Percentiles rank a stretch among this genome's conserved stretches.
phyloP scores from a whole-genome alignment of 2,329 filamentous ascomycete genomes.

The Colletotrichum sp. region DNA sequence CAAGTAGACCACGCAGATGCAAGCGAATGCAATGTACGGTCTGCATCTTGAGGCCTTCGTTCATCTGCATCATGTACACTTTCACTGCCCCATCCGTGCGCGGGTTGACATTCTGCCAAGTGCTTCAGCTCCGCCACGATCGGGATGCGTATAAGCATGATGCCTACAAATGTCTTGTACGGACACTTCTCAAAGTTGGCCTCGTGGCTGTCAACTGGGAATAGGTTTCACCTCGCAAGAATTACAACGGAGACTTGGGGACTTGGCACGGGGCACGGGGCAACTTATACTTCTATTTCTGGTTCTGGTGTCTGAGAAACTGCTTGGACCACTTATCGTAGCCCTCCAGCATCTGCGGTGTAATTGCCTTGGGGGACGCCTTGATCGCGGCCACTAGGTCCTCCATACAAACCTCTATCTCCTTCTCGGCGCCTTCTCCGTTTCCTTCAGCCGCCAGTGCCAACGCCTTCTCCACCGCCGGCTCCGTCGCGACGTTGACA shows the following conservation, averaged over 20 bases:
- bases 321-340: conserved; percentile 62
- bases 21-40: background rate
- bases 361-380: conserved; percentile 62
- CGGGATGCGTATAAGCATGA: background rate
- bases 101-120: background rate
- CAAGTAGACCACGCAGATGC: background rate
- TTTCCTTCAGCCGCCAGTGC: conserved; percentile 1
- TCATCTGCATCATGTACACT: background rate
- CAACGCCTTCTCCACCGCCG: conserved; percentile 44
- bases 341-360: conserved; percentile 58
- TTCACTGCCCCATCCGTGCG: background rate
- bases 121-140: background rate
- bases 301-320: conserved; percentile 14
- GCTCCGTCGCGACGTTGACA: conserved; percentile 47
- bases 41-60: background rate
- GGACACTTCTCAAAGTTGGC: background rate
- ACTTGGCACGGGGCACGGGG: background rate
- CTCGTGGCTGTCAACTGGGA: background rate
- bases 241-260: background rate
- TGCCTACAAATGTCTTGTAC: background rate
- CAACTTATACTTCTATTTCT: background rate
- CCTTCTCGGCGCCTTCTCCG: background rate
- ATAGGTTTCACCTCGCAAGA: background rate
- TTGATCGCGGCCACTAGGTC: conserved; percentile 50
- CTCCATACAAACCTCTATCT: conserved; percentile 36